A percentile compares a stretch with the other conserved stretches of the same genome.
Evolutionary conservation across 768 basidiomycete species (phyloP).

Genomic region (Chiua virens): DNA sequence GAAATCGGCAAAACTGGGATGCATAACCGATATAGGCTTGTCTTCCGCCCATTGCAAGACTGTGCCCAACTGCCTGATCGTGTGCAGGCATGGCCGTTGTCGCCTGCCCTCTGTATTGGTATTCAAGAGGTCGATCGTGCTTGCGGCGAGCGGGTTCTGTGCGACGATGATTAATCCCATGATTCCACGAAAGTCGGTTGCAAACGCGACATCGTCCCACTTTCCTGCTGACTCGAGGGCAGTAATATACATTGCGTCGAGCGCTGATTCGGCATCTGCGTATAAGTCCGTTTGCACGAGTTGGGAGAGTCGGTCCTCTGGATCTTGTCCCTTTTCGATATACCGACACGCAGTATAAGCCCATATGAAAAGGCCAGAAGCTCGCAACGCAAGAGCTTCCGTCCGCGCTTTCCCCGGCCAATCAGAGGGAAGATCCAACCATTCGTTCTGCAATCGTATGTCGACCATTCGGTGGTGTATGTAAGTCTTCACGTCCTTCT

Average conservation of each 20-base stretch:
- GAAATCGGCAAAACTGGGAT: conserved; percentile 36
- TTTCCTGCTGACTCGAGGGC: conserved; percentile 31
- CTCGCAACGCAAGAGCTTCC: conserved; percentile 23
- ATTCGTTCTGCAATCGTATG: conserved; percentile 28
- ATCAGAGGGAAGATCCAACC: conserved; percentile 24
- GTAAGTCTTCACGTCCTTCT: conserved; percentile 25
- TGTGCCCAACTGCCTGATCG: conserved; percentile 25
- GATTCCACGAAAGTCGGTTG: conserved; percentile 32
- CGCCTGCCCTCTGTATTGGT: conserved; percentile 6
- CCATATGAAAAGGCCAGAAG: conserved; percentile 35
- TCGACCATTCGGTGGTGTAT: conserved; percentile 26
- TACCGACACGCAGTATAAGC: conserved; percentile 34
- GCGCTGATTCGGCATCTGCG: conserved; percentile 26
- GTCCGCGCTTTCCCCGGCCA: conserved; percentile 28
- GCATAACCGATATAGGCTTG: conserved; percentile 30
- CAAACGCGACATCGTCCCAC: conserved; percentile 31
- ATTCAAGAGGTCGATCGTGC: conserved; percentile 29
- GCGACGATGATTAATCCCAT: conserved; percentile 32
- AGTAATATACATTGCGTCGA: conserved; percentile 31
- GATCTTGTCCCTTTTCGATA: conserved; percentile 31
- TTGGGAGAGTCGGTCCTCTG: conserved; percentile 28
- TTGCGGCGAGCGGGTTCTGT: conserved; percentile 24
- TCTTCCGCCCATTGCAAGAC: conserved; percentile 29
- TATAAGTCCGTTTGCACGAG: conserved; percentile 21
- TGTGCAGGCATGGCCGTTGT: conserved; percentile 30